Evolutionary conservation across 345 rosid species (phyloP), one percentile per base, ranked within the genome.

Genomic region (Corchorus capsularis): DNA sequence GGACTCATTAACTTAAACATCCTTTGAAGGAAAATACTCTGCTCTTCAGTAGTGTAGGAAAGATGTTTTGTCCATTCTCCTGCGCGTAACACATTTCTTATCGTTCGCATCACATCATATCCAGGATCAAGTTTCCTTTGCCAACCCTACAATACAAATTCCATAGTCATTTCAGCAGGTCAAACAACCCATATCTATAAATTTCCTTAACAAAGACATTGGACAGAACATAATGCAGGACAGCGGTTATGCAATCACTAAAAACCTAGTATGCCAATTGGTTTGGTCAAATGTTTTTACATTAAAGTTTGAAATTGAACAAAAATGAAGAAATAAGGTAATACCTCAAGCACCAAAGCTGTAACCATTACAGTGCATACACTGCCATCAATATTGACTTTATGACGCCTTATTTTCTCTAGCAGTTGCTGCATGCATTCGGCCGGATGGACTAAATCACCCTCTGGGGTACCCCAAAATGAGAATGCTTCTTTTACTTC

Each of bases 381-480:
- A 80, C 91, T 96, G 72, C 98, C 98, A 60, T 96, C 99, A 39
- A 96, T 59, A 49, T 94, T 96, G 71, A 96, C 98, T 81, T 74
- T 87, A 70, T 96, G 96, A 34, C 82, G 94, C 64, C 98, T 85
- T 81, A 92, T 94, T 86, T 94, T 93, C 88, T 96, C 98, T 32
- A 96, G 97, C 79, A 96, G 68, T 75, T 96, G 89, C 73, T 96
- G 90, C 95, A 96, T 96, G 88, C 98, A 94, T 74, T 94, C 99
- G 3, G 98, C 95, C 5, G 99, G 99, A 85, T 92, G 99, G 53
- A 96, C 73, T 73, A 75, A 49, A 73, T 94, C 89, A 77, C 99
- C 99, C 78, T 91, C 97, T 9, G 87, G 69, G 50, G 99, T 92
- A 65, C 98, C 98, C 99, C 99, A 96, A 79, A 92, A 96, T 78